These are phyloP conservation scores for Picochlorum sp. DNA, from an alignment of 139 green algal species.

Conservation along the genomic window DNA sequence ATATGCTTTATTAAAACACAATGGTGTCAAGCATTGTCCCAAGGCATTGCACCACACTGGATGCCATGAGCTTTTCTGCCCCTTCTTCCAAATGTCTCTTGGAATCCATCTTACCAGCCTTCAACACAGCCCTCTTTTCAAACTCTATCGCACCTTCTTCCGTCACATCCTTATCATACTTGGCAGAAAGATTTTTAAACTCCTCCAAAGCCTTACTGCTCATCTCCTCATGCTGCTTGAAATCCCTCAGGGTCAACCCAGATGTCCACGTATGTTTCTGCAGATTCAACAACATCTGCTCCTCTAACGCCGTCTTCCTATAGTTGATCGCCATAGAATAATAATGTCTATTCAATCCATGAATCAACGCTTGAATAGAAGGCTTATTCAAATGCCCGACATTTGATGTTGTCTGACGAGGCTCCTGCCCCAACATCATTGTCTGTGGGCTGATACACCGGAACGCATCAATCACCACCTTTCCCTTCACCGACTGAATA, in stretches of 20 bases:
- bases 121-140: constrained; percentile 76
- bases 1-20: constrained; percentile 57
- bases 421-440: constrained; percentile 99
- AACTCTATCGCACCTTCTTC: constrained; percentile 81
- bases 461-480: constrained; percentile 90
- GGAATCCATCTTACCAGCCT: constrained; percentile 89
- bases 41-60: constrained; percentile 90
- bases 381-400: constrained; percentile 97
- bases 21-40: constrained; percentile 93
- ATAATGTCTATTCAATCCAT: constrained; percentile 98
- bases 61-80: constrained; percentile 71
- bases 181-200: constrained; percentile 59
- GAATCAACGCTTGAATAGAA: constrained; percentile 95
- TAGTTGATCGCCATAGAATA: constrained; percentile 99
- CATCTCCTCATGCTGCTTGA: constrained; percentile 46
- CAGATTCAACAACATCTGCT: constrained; percentile 98
- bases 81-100: constrained; percentile 88
- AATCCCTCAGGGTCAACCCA: constrained; percentile 71
- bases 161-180: constrained; percentile 78
- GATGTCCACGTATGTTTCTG: constrained; percentile 85
- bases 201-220: constrained; percentile 80
- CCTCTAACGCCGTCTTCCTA: constrained; percentile 96
- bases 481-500: constrained; percentile 95
- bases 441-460: constrained; percentile 81
- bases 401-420: constrained; percentile 96